Evolutionary conservation across 345 rosid species (phyloP), one percentile per base, ranked within the genome.

Genomic region (Brassica cretica): DNA sequence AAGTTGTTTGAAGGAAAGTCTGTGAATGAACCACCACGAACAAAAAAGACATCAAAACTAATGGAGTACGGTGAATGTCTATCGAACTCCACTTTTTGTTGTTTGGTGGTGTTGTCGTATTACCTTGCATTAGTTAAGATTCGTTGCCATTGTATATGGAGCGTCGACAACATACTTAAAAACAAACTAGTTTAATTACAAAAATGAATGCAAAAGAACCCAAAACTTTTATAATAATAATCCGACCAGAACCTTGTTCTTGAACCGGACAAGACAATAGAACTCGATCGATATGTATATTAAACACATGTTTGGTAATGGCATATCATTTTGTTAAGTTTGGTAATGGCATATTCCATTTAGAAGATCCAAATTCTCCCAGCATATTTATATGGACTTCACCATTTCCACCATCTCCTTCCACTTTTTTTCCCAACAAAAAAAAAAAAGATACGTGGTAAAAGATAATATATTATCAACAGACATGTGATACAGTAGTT

Each of bases 1-100:
- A 96, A 96, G 76, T 93, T 96, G 81, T 96, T 96, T 25, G 99
- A 96, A 80, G 97, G 96, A 67, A 93, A 88, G 86, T 89, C 85
- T 41, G 68, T 81, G 78, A 90, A 77, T 66, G 99, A 95, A 73
- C 87, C 89, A 8, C 87, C 83, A 80, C 87, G 98, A n/a, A 49
- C 18, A 75, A 24, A 41, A 33, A 30, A 4, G 6, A 32, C 6
- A 75, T 41, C 27, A 15, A 59, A 46, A 6, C 25, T 68, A 51
- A 66, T 46, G 51, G 29, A 68, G 78, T 35, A 51, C 8, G 75
- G 78, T 56, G 21, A 33, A 59, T 59, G 8, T 37, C 30, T 70
- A 6, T 33, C 44, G 3, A 73, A 60, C 18, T 37, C 25, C 19
- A 24, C 25, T 24, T 24, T 24, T 24, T 24, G 25, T 24, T 24